phyloP scores from a whole-genome alignment of 179 eudicot genomes.

The Beta corolliflora region DNA sequence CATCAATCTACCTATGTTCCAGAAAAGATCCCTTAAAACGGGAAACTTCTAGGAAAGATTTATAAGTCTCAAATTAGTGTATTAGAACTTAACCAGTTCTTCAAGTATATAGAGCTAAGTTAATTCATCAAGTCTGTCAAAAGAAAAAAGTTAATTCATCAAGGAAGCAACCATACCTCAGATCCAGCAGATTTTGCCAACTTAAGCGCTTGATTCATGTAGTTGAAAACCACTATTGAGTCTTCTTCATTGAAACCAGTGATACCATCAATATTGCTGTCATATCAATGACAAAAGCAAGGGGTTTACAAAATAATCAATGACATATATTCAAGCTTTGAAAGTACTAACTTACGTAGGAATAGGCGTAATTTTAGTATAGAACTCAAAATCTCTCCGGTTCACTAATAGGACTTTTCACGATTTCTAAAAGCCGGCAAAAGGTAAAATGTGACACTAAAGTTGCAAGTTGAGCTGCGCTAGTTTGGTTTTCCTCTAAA shows the following conservation, averaged over 20 bases:
- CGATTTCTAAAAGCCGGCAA: neutral
- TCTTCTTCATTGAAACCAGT: slow-evolving; percentile 81
- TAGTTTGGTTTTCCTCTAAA: neutral
- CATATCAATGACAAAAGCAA: neutral
- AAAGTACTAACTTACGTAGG: neutral
- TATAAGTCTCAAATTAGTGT: neutral
- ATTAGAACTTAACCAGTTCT: neutral
- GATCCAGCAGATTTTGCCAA: slow-evolving; percentile 53
- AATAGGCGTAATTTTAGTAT: no score
- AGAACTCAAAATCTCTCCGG: neutral
- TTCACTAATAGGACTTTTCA: neutral
- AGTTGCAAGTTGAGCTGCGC: neutral
- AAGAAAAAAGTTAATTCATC: no score
- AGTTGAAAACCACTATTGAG: slow-evolving; percentile 45
- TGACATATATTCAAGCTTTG: neutral
- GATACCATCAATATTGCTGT: slow-evolving; percentile 85
- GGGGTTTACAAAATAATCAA: neutral
- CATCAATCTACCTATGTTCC: neutral
- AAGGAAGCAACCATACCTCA: slow-evolving; percentile 42
- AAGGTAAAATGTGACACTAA: neutral
- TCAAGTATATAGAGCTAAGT: neutral
- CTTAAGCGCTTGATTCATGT: slow-evolving; percentile 62
- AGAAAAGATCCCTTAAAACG: neutral
- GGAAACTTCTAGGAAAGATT: neutral
- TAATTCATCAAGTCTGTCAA: no score